phyloP scores from a whole-genome alignment of 371 early-diverging fungal genomes.

The Mortierella sp. region DNA sequence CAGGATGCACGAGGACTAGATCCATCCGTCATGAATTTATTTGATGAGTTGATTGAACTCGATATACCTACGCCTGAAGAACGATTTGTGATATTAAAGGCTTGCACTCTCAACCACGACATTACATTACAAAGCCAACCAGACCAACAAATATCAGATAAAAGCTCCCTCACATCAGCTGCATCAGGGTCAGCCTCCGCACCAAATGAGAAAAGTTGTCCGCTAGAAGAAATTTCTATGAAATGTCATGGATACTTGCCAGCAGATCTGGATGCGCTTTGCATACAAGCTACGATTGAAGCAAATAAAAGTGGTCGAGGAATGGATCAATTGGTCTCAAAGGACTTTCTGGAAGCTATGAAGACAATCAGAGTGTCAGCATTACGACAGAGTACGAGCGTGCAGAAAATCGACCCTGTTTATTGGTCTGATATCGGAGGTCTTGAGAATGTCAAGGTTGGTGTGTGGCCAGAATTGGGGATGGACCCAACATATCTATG shows the following conservation, averaged over 20 bases:
- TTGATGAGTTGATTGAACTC: slow-evolving; percentile 60
- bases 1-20: slow-evolving; percentile 28
- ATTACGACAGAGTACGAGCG: slow-evolving; percentile 56
- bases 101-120: slow-evolving; percentile 37
- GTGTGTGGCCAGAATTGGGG: neutral
- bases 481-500: too few species aligned
- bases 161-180: neutral
- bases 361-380: slow-evolving; percentile 56
- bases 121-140: neutral
- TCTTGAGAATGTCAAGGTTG: slow-evolving; percentile 84
- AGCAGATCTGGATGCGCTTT: slow-evolving; percentile 70
- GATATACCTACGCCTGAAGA: slow-evolving; percentile 70
- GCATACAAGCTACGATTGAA: slow-evolving; percentile 54
- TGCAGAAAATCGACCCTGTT: slow-evolving; percentile 67
- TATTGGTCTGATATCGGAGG: slow-evolving; percentile 97
- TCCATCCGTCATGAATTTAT: slow-evolving; percentile 13
- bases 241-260: slow-evolving; percentile 70
- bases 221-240: slow-evolving; percentile 47
- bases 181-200: neutral
- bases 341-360: slow-evolving; percentile 42
- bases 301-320: slow-evolving; percentile 34
- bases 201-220: neutral
- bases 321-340: slow-evolving; percentile 18
- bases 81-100: slow-evolving; percentile 58
- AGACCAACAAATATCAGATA: neutral